Base-by-base conservation (phyloP, 345 rosid genomes). In the Cardiospermum halicacabum region DNA sequence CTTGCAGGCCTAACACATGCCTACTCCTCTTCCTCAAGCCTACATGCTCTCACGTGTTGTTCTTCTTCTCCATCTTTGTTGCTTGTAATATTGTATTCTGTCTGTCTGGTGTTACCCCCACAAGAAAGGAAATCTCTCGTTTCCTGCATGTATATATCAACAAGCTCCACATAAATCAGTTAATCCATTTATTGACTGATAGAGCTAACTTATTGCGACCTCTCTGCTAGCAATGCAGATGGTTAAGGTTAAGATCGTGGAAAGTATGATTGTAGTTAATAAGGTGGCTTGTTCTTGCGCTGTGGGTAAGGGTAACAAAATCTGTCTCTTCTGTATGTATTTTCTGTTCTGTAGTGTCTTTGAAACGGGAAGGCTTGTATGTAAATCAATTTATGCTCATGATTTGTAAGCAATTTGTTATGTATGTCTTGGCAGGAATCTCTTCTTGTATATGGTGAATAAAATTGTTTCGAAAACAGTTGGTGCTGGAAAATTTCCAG, bases 1-100 rank as follows among this genome's bases (percentile, higher is more conserved):
- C 77, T 81, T 87, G 65, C 69, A 62, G 60, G 80, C 82, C 25
- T 84, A 74, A 70, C n/a, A n/a, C 62, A 32, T 48, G 60, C 28
- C 54, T 39, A 36, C 39, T 22, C 36, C 31, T 64, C 58, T 25
- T 15, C 26, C 11, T 40, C 24, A 48, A 21, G 67, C 53, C 69
- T 48, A 40, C 53, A 54, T 26, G 4, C 10, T 34, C 10, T 36
- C 19, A 16, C 0, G 5, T n/a, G n/a, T n/a, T n/a, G n/a, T n/a
- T n/a, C n/a, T n/a, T n/a, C n/a, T n/a, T n/a, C n/a, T n/a, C n/a
- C n/a, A n/a, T n/a, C n/a, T 32, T n/a, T 2, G 10, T 62, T 39
- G 19, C 43, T 53, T 6, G 27, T 11, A 42, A 28, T 13, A 28
- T 42, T 0, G 15, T 54, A 18, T 26, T 37, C 19, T 27, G 13